Evolutionary conservation across 805 yeast genomes (phyloP).

Genomic region (Starmerella khaoyaiensis): DNA sequence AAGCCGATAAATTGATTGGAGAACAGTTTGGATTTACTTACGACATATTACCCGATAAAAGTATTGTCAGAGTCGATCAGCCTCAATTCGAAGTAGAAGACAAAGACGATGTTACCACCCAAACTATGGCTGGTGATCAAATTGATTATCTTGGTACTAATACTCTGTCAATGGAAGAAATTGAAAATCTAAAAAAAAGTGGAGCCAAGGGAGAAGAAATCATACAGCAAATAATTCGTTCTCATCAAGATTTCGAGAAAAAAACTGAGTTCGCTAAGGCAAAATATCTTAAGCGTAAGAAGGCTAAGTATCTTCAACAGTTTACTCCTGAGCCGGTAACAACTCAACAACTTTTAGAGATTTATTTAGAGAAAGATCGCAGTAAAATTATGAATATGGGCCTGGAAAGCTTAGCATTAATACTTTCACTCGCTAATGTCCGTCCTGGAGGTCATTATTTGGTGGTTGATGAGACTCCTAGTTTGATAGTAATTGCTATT

Average conservation of each 20-base stretch:
- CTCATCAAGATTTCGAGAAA: slow-evolving; percentile 76
- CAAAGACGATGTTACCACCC: slow-evolving; percentile 37
- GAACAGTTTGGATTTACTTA: slow-evolving; percentile 79
- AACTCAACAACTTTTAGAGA: slow-evolving; percentile 55
- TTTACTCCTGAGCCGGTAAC: slow-evolving; percentile 73
- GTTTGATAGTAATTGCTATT: slow-evolving; percentile 71
- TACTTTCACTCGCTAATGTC: slow-evolving; percentile 67
- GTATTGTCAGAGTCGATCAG: slow-evolving; percentile 22
- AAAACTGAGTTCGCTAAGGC: slow-evolving; percentile 85
- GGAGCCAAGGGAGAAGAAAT: slow-evolving; percentile 67
- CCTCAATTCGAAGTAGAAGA: slow-evolving; percentile 27
- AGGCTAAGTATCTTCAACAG: slow-evolving; percentile 74
- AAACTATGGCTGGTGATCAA: slow-evolving; percentile 50
- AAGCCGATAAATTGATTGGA: slow-evolving; percentile 62
- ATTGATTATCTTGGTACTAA: slow-evolving; percentile 60
- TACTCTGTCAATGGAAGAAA: slow-evolving; percentile 61
- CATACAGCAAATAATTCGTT: slow-evolving; percentile 65
- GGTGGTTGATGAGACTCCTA: slow-evolving; percentile 89
- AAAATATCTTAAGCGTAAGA: slow-evolving; percentile 81
- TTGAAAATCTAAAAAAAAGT: slow-evolving; percentile 64
- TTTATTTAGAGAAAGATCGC: slow-evolving; percentile 65
- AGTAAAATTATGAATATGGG: slow-evolving; percentile 65
- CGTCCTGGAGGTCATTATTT: slow-evolving; percentile 83
- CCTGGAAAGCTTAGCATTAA: slow-evolving; percentile 66
- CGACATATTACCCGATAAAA: slow-evolving; percentile 51